Conservation (phyloP, 495 filamentous ascomycete genomes). For the Penicillium angulare region DNA sequence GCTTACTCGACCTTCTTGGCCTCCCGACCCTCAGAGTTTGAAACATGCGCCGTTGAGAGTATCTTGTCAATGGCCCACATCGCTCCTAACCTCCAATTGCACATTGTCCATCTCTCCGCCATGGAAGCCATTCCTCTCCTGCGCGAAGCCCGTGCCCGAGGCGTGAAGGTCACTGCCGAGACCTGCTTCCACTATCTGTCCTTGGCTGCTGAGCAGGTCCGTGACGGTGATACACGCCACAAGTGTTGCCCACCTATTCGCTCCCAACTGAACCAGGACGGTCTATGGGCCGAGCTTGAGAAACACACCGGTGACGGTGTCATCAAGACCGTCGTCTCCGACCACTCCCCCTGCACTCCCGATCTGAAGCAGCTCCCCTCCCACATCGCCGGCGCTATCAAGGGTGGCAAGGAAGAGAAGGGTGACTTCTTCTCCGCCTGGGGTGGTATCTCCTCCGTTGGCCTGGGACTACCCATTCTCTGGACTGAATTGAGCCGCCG, state of each 20-base stretch:
- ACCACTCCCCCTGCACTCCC: constrained; percentile 95
- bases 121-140: constrained; percentile 91
- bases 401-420: constrained; percentile 30
- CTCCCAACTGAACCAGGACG: constrained; percentile 76
- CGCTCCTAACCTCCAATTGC: constrained; percentile 80
- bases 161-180: constrained; percentile 91
- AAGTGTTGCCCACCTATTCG: constrained; percentile 99
- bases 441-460: constrained; percentile 94
- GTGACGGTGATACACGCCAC: constrained; percentile 88
- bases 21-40: constrained; percentile 84
- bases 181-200: constrained; percentile 98
- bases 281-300: constrained; percentile 80
- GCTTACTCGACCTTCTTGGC: constrained; percentile 89
- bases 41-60: constrained; percentile 86
- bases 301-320: constrained; percentile 64
- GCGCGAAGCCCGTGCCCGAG: constrained; percentile 69
- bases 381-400: constrained; percentile 50
- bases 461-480: constrained; percentile 85
- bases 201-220: constrained; percentile 82
- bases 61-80: constrained; percentile 78
- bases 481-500: constrained; percentile 74
- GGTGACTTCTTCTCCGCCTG: constrained; percentile 93
- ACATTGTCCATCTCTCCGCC: constrained; percentile 94
- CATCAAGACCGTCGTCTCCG: constrained; percentile 92
- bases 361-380: constrained; percentile 84